A percentile compares a stretch with the other conserved stretches of the same genome.
phyloP scores from a whole-genome alignment of 495 filamentous ascomycete genomes.

The Aspergillus hancockii region DNA sequence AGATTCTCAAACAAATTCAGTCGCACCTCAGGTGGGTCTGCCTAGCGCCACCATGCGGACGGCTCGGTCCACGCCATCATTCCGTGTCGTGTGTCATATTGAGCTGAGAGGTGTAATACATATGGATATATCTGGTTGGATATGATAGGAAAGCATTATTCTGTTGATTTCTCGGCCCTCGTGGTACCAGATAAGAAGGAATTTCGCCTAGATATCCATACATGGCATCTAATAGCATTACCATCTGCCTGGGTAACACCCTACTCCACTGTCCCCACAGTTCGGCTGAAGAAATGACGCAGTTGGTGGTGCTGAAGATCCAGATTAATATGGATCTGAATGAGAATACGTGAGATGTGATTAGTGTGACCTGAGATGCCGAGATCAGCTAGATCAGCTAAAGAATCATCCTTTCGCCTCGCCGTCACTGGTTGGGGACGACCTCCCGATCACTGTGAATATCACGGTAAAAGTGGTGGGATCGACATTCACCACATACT shows the following conservation, averaged over 20 bases:
- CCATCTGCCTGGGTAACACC: background rate
- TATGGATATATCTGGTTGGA: too few relatives aligned
- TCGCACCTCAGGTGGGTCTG: too few relatives aligned
- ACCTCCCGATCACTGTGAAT: background rate
- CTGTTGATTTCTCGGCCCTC: too few relatives aligned
- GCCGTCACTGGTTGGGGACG: background rate
- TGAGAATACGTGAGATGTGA: background rate
- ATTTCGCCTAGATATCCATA: too few relatives aligned
- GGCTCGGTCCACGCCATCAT: too few relatives aligned
- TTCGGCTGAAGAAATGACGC: slow-evolving; percentile 11
- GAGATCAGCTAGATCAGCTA: background rate
- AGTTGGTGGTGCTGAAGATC: background rate
- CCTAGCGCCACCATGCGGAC: too few relatives aligned
- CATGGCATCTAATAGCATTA: background rate
- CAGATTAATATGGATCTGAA: background rate
- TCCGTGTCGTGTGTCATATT: too few relatives aligned
- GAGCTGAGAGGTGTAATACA: too few relatives aligned
- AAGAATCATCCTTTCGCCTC: background rate
- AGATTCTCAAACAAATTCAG: too few relatives aligned
- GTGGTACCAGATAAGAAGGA: too few relatives aligned
- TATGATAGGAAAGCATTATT: too few relatives aligned
- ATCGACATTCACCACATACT: background rate
- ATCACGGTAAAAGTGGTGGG: background rate
- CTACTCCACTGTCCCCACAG: slow-evolving; percentile 4
- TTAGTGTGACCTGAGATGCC: background rate